Evolutionary conservation across 768 basidiomycete genomes (phyloP), one percentile per base, ranked within the genome.

Genomic region (Russula compacta): DNA sequence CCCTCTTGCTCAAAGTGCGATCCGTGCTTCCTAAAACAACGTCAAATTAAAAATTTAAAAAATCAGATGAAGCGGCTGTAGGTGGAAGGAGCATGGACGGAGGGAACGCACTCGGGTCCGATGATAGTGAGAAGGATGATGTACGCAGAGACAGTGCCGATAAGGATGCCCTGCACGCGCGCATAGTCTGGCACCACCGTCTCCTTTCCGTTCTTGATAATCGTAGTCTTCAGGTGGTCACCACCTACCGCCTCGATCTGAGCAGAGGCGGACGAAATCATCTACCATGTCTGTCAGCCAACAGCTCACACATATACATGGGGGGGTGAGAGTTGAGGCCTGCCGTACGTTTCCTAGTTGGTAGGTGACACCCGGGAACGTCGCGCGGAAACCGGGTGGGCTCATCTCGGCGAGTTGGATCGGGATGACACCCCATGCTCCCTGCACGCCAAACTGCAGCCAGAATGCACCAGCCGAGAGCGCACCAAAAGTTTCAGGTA

Each of bases 151-250:
- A 97, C 87, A n/a, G 81, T 79, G 6, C 93, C 94, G 52, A 98
- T 86, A 21, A 98, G 77, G 69, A 98, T 93, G 42, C 89, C 90
- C 75, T 92, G 89, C 2, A 90, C 89, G 11, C 71, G 76, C n/a
- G 77, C 79, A 63, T 80, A 81, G 65, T 81, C 77, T n/a, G 78
- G 73, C n/a, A 64, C 63, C 42, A 61, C 17, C 29, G 38, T 56
- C 4, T 15, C 8, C 59, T n/a, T 46, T 29, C 63, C 63, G 38
- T 57, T 29, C 32, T 56, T 53, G 59, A 61, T 33, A 49, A 64
- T 52, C 17, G 63, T 64, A 2, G 63, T 64, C 54, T 64, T 64
- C 38, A 64, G 9, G 51, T 64, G 51, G 44, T 64, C 59, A 24
- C 63, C 63, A 33, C 63, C 63, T 1, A 79, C 67, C n/a, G 79